phyloP scores from a whole-genome alignment of 2,329 filamentous ascomycete genomes.

The Fulvia fulva region DNA sequence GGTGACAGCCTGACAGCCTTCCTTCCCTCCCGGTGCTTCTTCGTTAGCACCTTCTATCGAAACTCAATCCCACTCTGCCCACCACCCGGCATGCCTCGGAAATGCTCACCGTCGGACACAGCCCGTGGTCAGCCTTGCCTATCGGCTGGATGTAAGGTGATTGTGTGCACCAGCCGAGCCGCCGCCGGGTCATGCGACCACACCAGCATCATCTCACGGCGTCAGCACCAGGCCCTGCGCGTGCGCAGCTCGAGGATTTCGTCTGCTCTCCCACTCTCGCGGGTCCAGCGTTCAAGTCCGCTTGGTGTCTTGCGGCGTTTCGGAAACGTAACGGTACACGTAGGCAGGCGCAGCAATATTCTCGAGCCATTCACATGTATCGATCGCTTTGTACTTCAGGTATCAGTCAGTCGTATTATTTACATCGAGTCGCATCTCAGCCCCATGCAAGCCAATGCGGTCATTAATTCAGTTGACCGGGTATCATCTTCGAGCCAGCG shows the following conservation, averaged over 20 bases:
- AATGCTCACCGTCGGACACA: background rate
- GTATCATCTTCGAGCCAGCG: conserved; percentile 1
- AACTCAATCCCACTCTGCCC: conserved; percentile 5
- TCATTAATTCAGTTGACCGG: background rate
- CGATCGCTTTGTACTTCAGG: too few relatives aligned
- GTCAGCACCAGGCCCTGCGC: background rate
- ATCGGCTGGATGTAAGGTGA: background rate
- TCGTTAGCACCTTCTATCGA: background rate
- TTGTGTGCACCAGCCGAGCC: background rate
- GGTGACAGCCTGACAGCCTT: too few relatives aligned
- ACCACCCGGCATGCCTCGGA: background rate
- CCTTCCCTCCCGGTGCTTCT: background rate
- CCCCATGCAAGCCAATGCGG: background rate
- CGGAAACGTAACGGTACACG: background rate
- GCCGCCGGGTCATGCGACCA: background rate
- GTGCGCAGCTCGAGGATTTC: background rate
- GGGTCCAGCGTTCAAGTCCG: background rate
- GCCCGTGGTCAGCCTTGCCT: background rate
- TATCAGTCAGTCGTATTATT: conserved; percentile 9
- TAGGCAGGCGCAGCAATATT: background rate
- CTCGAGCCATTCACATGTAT: background rate
- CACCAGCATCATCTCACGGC: background rate
- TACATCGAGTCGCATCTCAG: conserved; percentile 9
- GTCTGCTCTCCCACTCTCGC: background rate
- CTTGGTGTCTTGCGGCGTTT: background rate